Evolutionary conservation across 2,329 filamentous ascomycete species (phyloP).

Genomic region (Akanthomyces uredinophilus): DNA sequence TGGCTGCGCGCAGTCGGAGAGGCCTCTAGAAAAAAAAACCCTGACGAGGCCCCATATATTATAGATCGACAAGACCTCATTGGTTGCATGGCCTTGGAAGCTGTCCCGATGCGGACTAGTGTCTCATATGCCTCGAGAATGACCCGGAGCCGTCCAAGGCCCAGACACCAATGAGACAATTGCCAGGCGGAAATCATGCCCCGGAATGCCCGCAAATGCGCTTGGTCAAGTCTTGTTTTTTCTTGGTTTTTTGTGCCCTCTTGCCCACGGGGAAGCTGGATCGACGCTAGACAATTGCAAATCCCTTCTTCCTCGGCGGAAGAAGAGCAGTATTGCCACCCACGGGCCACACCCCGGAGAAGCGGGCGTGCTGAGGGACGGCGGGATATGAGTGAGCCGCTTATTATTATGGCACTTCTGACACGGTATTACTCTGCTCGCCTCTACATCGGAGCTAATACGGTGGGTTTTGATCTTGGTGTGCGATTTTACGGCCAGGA

Average conservation of each 20-base stretch:
- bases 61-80: not conserved
- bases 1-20: not conserved
- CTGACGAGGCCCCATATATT: not conserved
- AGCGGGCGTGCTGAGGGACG: too few species aligned
- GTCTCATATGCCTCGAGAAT: slow-evolving; percentile 13
- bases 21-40: not conserved
- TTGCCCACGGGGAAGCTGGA: not conserved
- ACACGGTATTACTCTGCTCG: slow-evolving; percentile 5
- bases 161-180: not conserved
- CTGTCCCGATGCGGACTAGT: slow-evolving; percentile 7
- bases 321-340: too few species aligned
- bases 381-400: slow-evolving; percentile 3
- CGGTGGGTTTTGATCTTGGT: not conserved
- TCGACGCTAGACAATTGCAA: slow-evolving; percentile 1
- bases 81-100: not conserved
- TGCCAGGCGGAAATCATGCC: not conserved
- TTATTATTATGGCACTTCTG: slow-evolving; percentile 8
- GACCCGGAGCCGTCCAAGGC: slow-evolving; percentile 10
- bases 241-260: not conserved
- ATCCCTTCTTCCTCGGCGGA: not conserved
- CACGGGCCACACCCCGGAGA: too few species aligned
- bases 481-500: not conserved
- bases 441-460: slow-evolving; percentile 11
- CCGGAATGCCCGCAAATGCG: slow-evolving; percentile 3
- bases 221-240: not conserved